Evolutionary conservation across 2,329 filamentous ascomycete genomes (phyloP), one percentile per base, ranked within the genome.

Genomic region (Scytalidium sp.): DNA sequence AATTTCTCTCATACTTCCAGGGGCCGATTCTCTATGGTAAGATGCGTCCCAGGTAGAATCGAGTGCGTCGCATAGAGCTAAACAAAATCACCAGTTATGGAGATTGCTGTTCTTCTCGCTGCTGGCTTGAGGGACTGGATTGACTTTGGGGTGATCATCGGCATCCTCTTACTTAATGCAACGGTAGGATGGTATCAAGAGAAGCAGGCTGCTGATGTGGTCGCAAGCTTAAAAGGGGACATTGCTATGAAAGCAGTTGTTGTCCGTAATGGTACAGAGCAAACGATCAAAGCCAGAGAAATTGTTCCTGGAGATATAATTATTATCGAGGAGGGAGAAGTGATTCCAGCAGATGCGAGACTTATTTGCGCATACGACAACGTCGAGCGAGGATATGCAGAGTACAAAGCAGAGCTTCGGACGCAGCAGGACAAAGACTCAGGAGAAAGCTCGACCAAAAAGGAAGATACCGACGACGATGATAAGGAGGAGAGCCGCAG

Each of bases 101-200:
- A 90, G 78, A 67, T 88, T 64, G 86, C 86, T 72, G 86, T 87
- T 63, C 71, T 88, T 47, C 76, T 90, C 62, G 85, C 86, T 60
- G 83, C 83, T 65, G 86, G 85, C 79, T 82, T 90, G 56, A 78
- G 79, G 67, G 84, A 88, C 71, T 90, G 85, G 85, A 79, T 88
- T 57, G 86, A 90, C 74, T 79, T 89, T 59, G 85, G 85, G 78
- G 84, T 90, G 68, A 90, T 90, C 67, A 81, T 85, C 61, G 86
- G 80, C 75, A 90, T 90, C 69, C 74, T 90, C 49, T 61, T 85
- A 65, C 83, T 90, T 55, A 90, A 90, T 73, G 86, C 86, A 57
- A 73, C 84, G 56, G 86, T 89, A 67, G 86, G 86, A 75, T 90
- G 85, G 81, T 89, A 90, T 69, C 86, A 89, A 68, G 86, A 90